Base-by-base conservation (phyloP, 352 stramenopile species). In the Phytopythium cucurbitacearum region DNA sequence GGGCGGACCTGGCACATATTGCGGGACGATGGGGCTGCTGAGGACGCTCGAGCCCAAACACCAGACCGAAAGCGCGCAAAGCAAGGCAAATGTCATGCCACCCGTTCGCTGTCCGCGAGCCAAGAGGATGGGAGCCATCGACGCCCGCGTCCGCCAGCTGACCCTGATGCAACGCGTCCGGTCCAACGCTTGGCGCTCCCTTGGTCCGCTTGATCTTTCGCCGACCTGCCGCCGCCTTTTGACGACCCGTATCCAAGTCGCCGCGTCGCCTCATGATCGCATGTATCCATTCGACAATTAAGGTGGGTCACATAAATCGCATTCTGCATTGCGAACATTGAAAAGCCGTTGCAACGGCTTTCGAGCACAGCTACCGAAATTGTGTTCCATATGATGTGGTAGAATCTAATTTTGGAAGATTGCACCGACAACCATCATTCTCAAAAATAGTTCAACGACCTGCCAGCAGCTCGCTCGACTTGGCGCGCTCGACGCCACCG, bases 1-100 rank as follows among this genome's bases (percentile, higher is more conserved):
- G 0, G 81, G 81, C 5, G 80, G 75, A 2, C 76, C 76, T 0
- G 81, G 79, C 1, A 89, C 79, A 50, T 89, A 76, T 40, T 84
- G 71, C 4, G 81, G 79, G 0, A 65, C 73, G 54, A 91, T 87
- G 1, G 87, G 53, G 7, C 11, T 16, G 51, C 33, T 28, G 4
- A 69, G 4, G 6, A 69, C 44, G 35, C 65, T 11, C 15, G 57
- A 3, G 32, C 21, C 8, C n/a, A 44, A 52, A 35, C 3, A 43
- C 4, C n/a, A 50, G 6, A 13, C 15, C 5, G 33, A 54, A n/a
- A 50, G 7, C 48, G 15, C 36, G 16, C 36, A 9, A 1, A 1
- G 7, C 36, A 44, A 28, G n/a, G 10, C 7, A 7, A 44, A 12
- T 28, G 21, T 28, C 21, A 28, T 28, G 21, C 21, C 21, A 28